Conservation (phyloP, 2,329 filamentous ascomycete genomes). For the Pseudogymnoascus sp. region DNA sequence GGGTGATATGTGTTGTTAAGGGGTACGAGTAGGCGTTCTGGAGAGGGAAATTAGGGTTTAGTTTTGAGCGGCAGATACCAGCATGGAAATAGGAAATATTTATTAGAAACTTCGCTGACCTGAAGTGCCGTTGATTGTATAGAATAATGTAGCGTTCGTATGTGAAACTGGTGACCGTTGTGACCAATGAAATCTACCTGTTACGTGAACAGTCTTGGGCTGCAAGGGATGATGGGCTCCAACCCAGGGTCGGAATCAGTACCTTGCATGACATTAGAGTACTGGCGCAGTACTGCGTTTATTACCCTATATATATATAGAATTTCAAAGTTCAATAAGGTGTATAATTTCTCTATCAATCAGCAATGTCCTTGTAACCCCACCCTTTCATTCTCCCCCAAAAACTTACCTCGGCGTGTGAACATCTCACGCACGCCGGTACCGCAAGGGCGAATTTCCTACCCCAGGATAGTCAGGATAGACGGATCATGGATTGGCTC, state of each 20-base stretch:
- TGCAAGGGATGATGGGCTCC: background rate
- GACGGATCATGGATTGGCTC: background rate
- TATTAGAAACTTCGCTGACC: background rate
- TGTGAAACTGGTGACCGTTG: background rate
- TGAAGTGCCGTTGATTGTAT: background rate
- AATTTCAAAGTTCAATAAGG: background rate
- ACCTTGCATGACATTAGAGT: background rate
- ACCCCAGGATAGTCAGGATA: background rate
- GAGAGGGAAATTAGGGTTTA: conserved; percentile 10
- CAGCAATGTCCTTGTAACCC: background rate
- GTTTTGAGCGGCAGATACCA: conserved; percentile 11
- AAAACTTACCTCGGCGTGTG: background rate
- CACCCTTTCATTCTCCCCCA: background rate
- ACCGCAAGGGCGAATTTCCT: background rate
- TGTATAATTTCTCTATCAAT: background rate
- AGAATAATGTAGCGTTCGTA: background rate
- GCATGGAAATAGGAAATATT: conserved; percentile 3
- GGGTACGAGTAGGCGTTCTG: conserved; percentile 9
- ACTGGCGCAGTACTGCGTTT: background rate
- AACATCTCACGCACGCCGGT: background rate
- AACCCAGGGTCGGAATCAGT: background rate
- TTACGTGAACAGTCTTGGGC: background rate
- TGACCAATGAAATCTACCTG: background rate
- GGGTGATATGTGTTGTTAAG: background rate
- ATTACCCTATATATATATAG: background rate